Evolutionary conservation across 176 grass and related monocot species (phyloP).

Genomic region (Oryza australiensis): DNA sequence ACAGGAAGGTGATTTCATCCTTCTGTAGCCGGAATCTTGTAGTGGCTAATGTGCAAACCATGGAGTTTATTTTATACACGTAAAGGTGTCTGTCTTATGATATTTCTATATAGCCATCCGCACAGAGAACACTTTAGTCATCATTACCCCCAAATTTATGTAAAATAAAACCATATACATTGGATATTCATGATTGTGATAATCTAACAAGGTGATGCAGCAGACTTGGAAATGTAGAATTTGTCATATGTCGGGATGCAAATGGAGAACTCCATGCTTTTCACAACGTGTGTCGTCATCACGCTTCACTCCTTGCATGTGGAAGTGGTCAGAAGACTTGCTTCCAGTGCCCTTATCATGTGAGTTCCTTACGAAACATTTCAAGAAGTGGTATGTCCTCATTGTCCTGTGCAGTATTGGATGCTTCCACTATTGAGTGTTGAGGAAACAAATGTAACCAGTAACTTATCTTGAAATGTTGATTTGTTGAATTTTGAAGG

Average conservation of each 20-base stretch:
- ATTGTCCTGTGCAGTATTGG: neutral
- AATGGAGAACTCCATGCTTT: slow-evolving; percentile 70
- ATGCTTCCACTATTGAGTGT: neutral
- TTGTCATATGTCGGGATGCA: slow-evolving; percentile 69
- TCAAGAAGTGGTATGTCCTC: neutral
- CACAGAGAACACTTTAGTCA: neutral
- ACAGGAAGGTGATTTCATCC: slow-evolving; percentile 67
- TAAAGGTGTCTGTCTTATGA: neutral
- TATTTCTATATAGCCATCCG: neutral
- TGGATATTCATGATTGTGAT: slow-evolving; percentile 27
- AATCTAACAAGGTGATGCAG: slow-evolving; percentile 55
- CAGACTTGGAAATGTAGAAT: slow-evolving; percentile 88
- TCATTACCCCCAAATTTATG: neutral
- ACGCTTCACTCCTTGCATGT: slow-evolving; percentile 79
- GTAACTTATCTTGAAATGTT: neutral
- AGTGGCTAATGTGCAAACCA: neutral
- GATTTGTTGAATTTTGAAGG: neutral
- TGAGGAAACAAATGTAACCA: neutral
- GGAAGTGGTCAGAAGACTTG: slow-evolving; percentile 87
- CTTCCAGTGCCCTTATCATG: slow-evolving; percentile 92
- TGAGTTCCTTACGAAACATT: slow-evolving; percentile 55
- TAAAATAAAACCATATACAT: neutral
- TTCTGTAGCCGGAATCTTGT: neutral
- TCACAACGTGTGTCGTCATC: slow-evolving; percentile 94
- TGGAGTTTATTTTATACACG: neutral